These are phyloP conservation scores for Suillus americanus DNA, from an alignment of 768 basidiomycete species.

Conservation along the genomic window DNA sequence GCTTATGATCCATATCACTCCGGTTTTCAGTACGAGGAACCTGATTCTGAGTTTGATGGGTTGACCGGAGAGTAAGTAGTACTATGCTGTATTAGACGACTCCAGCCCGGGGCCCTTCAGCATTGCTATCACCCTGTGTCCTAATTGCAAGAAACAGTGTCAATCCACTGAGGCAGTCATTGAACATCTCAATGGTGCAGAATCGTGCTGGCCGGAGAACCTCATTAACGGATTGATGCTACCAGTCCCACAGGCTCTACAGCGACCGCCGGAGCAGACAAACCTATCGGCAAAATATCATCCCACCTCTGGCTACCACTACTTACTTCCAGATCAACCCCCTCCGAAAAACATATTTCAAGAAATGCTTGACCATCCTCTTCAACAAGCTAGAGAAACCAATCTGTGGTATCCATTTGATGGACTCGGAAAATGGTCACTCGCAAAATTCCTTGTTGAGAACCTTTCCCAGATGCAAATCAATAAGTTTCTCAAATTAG, in stretches of 20 bases:
- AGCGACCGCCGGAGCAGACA: neutral
- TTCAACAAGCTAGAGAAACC: neutral
- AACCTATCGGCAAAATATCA: neutral
- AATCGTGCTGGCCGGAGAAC: too few species aligned
- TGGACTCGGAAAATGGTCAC: slow-evolving; percentile 31
- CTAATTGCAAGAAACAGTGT: neutral
- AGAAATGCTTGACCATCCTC: neutral
- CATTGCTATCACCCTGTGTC: neutral
- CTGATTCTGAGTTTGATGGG: neutral
- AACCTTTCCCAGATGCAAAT: slow-evolving; percentile 20
- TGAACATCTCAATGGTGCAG: too few species aligned
- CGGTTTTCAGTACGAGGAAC: too few species aligned
- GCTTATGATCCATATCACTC: too few species aligned
- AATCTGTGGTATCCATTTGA: neutral
- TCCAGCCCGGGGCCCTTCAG: too few species aligned
- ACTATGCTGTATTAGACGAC: too few species aligned
- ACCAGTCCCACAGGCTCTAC: neutral
- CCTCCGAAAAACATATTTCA: neutral
- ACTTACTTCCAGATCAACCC: neutral
- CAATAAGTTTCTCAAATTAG: slow-evolving; percentile 28
- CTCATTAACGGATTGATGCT: neutral
- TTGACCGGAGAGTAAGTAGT: neutral
- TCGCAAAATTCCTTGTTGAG: slow-evolving; percentile 27
- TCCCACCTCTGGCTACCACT: slow-evolving; percentile 2
- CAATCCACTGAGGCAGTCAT: neutral